Base-by-base conservation (phyloP, 179 eudicot genomes). In the Nepenthes alata region DNA sequence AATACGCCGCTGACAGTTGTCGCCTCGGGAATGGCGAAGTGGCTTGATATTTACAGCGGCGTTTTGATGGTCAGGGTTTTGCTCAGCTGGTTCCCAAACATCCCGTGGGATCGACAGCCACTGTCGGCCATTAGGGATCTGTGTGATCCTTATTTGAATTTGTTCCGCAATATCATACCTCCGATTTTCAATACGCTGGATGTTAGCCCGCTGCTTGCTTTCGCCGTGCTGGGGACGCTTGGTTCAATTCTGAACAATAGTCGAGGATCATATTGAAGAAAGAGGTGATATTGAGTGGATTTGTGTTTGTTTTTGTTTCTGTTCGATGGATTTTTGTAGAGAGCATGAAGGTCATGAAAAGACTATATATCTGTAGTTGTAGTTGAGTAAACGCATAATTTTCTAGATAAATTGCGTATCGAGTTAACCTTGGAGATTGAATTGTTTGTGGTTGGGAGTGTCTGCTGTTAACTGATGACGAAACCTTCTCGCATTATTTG, bases 61-160 rank as follows among this genome's bases (percentile, higher is more conserved):
- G 77, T 86, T 57, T 72, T 86, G 63, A 69, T 86, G 85, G 83
- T 86, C 74, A 70, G 94, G 83, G 82, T 86, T 74, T 72, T 86
- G 71, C 75, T 86, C 5, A 77, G 84, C 48, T 85, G 93, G 93
- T 88, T 88, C 38, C 96, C 96, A 0, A 87, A 87, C 68, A 81
- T 85, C 2, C 89, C 87, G 1, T 87, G 95, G 95, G 95, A 87
- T 8, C 59, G 76, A 15, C 96, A 85, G 74, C 96, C 96, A 0
- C 53, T 88, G 35, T 76, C 85, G 11, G 96, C 93, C 0, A 75
- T 88, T 56, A 70, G 89, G 69, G 93, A 88, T 47, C 63, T 88
- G 59, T 85, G 89, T 60, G 96, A 88, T 67, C 96, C 96, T 0
- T 88, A 78, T 59, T 62, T 88, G 79, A 88, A 72, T 48, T 69